These are phyloP conservation scores for Fusarium compactum DNA, from an alignment of 2,329 filamentous ascomycete species.

Conservation along the genomic window DNA sequence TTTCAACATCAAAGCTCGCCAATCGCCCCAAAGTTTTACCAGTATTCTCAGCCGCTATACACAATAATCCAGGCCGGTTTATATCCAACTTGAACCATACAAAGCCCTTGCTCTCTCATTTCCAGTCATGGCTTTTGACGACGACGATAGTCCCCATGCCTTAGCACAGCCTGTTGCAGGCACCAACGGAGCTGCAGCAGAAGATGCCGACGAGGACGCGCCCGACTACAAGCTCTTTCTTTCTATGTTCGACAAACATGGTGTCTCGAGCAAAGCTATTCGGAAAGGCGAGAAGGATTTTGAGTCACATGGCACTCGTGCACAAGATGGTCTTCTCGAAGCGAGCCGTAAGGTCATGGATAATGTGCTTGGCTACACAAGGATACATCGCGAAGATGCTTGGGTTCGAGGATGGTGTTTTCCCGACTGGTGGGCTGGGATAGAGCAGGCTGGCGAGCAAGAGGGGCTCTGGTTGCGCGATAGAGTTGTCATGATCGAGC, in stretches of 20 bases:
- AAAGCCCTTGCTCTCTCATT: neutral
- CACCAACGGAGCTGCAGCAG: constrained; percentile 52
- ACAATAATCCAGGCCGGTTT: neutral
- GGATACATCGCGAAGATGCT: constrained; percentile 77
- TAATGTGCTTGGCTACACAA: constrained; percentile 81
- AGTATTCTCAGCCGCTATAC: neutral
- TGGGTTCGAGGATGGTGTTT: constrained; percentile 80
- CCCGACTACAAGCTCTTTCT: constrained; percentile 86
- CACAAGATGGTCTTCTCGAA: constrained; percentile 82
- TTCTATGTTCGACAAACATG: constrained; percentile 63
- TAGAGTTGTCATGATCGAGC: constrained; percentile 75
- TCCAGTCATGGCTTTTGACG: constrained; percentile 58
- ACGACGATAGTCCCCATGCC: constrained; percentile 56
- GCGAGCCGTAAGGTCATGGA: constrained; percentile 90
- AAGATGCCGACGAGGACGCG: constrained; percentile 80
- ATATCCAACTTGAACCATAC: neutral
- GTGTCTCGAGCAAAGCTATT: constrained; percentile 72
- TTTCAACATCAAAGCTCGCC: constrained; percentile 23
- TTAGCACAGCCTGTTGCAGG: constrained; percentile 33
- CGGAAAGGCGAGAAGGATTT: constrained; percentile 98
- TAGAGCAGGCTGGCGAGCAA: constrained; percentile 41
- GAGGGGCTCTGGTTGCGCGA: constrained; percentile 55
- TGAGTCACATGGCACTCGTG: constrained; percentile 87
- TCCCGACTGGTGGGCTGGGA: constrained; percentile 65
- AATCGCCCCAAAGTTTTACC: neutral